Evolutionary conservation across 306 rosid genomes (phyloP), one percentile per base, ranked within the genome.

Genomic region (Vigna unguiculata): DNA sequence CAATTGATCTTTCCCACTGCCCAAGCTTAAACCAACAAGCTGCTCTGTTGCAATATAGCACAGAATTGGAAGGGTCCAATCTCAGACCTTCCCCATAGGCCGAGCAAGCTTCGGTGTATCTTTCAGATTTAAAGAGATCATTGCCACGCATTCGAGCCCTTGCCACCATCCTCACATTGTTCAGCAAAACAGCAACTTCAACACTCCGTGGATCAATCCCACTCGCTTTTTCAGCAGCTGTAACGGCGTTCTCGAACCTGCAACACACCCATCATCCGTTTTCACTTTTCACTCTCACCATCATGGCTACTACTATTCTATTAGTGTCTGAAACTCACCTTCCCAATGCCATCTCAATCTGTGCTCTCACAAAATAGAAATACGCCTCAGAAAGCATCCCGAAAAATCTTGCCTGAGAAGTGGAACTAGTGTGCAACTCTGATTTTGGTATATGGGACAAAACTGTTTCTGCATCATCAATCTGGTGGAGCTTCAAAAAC

Each of bases 21-120:
- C 98, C 97, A 76, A 95, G 92, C 88, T 95, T 95, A 86, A 89
- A 95, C 93, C 92, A 95, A 79, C 97, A 92, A 51, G 97, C 98
- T 57, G 98, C 98, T 65, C 98, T 87, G 40, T 95, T 95, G 86
- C 98, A 95, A 80, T 87, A 89, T 24, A 95, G 93, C 71, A 95
- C 96, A 12, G 98, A 84, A 68, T 92, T 95, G 9, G 91, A 86
- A 80, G 91, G 88, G 72, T 92, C 97, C 66, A 90, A 75, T 85
- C 82, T 90, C 72, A 95, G 89, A 59, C 98, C 98, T 40, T 95
- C 98, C 21, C 90, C 97, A 6, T 95, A 95, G 3, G 98, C 98
- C 0, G 90, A 77, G 63, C 97, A 92, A 46, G 97, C 97, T 85
- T 95, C 98, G 0, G 97, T 92, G 82, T 85, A 95, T 84, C 98